phyloP scores from a whole-genome alignment of 768 basidiomycete species.

The Amanita pallidorosea region DNA sequence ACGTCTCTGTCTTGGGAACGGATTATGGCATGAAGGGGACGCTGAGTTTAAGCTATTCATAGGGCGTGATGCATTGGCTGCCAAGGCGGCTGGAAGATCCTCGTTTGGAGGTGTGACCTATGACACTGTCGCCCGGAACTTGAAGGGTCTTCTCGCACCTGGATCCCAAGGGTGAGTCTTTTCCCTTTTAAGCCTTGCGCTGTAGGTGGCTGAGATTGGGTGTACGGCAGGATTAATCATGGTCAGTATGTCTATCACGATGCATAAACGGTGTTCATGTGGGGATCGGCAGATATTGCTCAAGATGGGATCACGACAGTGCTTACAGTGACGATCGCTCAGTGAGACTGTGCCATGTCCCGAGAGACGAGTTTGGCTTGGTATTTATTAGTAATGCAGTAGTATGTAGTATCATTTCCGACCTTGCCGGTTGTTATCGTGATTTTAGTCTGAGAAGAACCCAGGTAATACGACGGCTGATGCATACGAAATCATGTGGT shows the following conservation, averaged over 20 bases:
- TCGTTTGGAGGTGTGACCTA: constrained; percentile 35
- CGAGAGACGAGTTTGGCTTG: constrained; percentile 10
- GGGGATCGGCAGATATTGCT: constrained; percentile 36
- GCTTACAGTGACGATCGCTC: too few relatives aligned
- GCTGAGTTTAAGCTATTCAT: neutral
- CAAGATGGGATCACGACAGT: too few relatives aligned
- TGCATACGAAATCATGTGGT: too few relatives aligned
- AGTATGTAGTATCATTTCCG: too few relatives aligned
- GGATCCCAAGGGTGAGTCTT: constrained; percentile 35
- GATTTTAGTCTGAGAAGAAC: too few relatives aligned
- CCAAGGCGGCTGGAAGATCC: constrained; percentile 8
- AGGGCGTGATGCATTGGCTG: constrained; percentile 20
- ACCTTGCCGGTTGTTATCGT: too few relatives aligned
- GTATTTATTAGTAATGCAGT: too few relatives aligned
- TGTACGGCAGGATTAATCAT: constrained; percentile 21
- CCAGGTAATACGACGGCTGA: too few relatives aligned
- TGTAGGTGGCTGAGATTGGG: neutral
- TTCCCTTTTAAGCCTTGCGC: neutral
- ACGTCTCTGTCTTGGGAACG: neutral
- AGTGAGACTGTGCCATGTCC: too few relatives aligned
- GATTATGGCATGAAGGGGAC: neutral
- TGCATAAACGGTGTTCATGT: neutral
- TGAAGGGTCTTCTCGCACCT: constrained; percentile 38
- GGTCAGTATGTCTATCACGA: constrained; percentile 7
- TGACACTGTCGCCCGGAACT: constrained; percentile 28